Evolutionary conservation across 371 early-diverging fungal genomes (phyloP).

Genomic region (Saksenaea vasiformis): DNA sequence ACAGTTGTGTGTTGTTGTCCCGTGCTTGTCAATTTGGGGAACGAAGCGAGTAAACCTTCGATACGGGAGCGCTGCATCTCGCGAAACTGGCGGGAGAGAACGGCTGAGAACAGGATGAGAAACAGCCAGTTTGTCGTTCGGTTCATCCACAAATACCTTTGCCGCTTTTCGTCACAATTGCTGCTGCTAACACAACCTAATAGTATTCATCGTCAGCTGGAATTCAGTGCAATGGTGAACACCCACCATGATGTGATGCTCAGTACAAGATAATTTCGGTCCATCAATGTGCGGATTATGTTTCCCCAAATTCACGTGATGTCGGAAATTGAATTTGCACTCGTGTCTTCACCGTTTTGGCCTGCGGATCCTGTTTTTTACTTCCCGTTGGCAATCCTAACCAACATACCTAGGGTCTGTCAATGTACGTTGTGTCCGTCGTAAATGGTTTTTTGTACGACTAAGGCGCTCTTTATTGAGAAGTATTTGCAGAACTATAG

Average conservation of each 20-base stretch:
- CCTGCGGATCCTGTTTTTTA: no score
- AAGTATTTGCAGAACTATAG: no score
- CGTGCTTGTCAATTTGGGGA: slow-evolving; percentile 91
- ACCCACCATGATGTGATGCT: slow-evolving; percentile 7
- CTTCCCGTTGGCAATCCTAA: no score
- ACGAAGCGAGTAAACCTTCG: slow-evolving; percentile 93
- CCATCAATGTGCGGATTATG: background rate
- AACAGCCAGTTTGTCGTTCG: slow-evolving; percentile 4
- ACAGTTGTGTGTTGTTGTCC: slow-evolving; percentile 96
- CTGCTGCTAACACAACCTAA: slow-evolving; percentile 86
- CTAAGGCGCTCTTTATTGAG: no score
- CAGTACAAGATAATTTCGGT: background rate
- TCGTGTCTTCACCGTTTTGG: no score
- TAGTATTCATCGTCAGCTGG: background rate
- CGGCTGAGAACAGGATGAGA: slow-evolving; percentile 55
- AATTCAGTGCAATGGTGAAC: background rate
- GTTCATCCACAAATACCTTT: slow-evolving; percentile 70
- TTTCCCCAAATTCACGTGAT: no score
- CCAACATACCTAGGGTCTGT: no score
- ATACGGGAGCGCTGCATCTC: slow-evolving; percentile 97
- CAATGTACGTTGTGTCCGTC: no score
- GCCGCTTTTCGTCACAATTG: slow-evolving; percentile 91
- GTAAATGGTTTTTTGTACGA: no score
- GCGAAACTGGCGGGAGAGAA: slow-evolving; percentile 95
- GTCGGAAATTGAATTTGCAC: no score